Conservation (phyloP, 2,329 filamentous ascomycete species). For the Aureobasidium sp. region DNA sequence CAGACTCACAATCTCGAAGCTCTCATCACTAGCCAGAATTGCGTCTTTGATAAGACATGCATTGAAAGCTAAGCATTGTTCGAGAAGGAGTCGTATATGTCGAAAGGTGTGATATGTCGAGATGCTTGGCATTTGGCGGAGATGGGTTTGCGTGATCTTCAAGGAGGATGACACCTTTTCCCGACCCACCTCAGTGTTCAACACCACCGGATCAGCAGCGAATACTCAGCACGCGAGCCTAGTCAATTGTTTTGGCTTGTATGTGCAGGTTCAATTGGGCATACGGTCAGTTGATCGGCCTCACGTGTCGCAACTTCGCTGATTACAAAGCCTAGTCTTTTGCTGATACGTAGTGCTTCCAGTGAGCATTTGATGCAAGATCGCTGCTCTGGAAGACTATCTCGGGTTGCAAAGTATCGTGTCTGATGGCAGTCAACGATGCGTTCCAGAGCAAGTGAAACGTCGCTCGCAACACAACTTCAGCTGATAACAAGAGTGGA, state of each 20-base stretch:
- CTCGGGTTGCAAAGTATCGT: background rate
- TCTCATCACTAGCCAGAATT: background rate
- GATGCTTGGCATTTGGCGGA: background rate
- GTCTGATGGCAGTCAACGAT: no score
- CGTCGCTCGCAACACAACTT: background rate
- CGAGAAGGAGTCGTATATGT: background rate
- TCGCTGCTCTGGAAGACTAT: background rate
- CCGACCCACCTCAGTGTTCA: background rate
- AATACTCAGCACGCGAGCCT: background rate
- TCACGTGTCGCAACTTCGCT: background rate
- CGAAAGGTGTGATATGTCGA: conserved; percentile 4
- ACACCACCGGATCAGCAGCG: background rate
- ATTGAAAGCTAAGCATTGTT: background rate
- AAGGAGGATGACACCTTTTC: background rate
- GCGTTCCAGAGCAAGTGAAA: background rate
- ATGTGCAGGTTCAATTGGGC: no score
- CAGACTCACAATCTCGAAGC: background rate
- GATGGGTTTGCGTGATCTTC: background rate
- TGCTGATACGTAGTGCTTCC: background rate
- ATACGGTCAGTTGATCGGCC: background rate
- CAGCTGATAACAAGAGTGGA: background rate
- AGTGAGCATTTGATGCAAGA: background rate
- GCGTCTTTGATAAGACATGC: background rate
- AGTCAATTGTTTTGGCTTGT: no score
- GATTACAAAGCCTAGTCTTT: background rate